Percentiles rank a stretch among this genome's conserved stretches.
Conservation (phyloP, 768 basidiomycete genomes). For the Hemileccinum impolitum region DNA sequence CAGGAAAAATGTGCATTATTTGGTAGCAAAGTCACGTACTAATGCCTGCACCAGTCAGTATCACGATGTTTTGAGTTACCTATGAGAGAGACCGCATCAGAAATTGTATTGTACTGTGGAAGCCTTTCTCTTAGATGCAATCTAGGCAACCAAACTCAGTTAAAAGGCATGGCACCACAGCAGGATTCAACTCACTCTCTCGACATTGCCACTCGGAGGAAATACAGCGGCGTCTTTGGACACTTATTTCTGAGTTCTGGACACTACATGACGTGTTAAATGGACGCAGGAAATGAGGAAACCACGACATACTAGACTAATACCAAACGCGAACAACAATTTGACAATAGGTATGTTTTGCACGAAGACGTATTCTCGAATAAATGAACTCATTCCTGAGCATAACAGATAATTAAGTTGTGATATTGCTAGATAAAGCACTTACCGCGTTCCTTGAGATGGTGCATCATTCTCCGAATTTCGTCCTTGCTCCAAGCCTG, state of each 20-base stretch:
- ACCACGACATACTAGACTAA: constrained; percentile 52
- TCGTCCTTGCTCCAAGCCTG: constrained; percentile 62
- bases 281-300: background rate
- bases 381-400: constrained; percentile 64
- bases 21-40: constrained; percentile 39
- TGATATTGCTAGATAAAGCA: background rate
- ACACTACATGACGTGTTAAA: constrained; percentile 40
- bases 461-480: constrained; percentile 55
- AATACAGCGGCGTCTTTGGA: constrained; percentile 57
- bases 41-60: constrained; percentile 84
- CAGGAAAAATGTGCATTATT: background rate
- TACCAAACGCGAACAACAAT: constrained; percentile 72
- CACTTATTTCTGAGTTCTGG: constrained; percentile 56
- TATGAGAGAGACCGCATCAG: constrained; percentile 72
- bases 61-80: constrained; percentile 58
- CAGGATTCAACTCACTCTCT: constrained; percentile 52
- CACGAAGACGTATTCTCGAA: constrained; percentile 64
- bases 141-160: constrained; percentile 37
- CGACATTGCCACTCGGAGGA: constrained; percentile 69
- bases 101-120: constrained; percentile 65
- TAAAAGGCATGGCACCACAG: background rate
- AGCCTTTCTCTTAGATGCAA: constrained; percentile 69
- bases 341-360: constrained; percentile 57
- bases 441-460: constrained; percentile 74
- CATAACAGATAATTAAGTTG: background rate